These are phyloP conservation scores for Boletus tomentosulus DNA, from an alignment of 768 basidiomycete species.

Conservation along the genomic window DNA sequence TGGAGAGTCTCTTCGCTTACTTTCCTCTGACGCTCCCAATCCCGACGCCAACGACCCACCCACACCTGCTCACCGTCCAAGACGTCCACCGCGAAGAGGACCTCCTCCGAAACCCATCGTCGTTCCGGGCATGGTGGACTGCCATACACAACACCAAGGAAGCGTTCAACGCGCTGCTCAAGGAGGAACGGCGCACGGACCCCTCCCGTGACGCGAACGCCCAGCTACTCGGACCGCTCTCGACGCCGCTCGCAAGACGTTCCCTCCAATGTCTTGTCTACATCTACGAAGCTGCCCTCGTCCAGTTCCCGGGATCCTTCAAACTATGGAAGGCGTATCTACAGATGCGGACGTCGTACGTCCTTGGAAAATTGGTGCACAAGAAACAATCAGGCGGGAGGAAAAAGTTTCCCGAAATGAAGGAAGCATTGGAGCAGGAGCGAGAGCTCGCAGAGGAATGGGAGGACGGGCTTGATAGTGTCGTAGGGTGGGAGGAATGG, in stretches of 20 bases:
- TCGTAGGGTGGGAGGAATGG: slow-evolving; percentile 98
- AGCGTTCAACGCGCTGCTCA: slow-evolving; percentile 51
- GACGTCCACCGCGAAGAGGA: slow-evolving; percentile 93
- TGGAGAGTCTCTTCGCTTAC: slow-evolving; percentile 49
- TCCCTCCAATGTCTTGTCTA: slow-evolving; percentile 82
- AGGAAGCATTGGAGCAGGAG: slow-evolving; percentile 84
- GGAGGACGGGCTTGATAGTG: slow-evolving; percentile 80
- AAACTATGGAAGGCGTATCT: slow-evolving; percentile 96
- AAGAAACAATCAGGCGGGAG: slow-evolving; percentile 80
- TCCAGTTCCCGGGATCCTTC: slow-evolving; percentile 84
- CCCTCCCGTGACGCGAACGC: slow-evolving; percentile 48
- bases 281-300: slow-evolving; percentile 91
- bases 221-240: slow-evolving; percentile 72
- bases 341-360: slow-evolving; percentile 75
- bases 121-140: slow-evolving; percentile 91
- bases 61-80: slow-evolving; percentile 64
- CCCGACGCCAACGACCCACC: slow-evolving; percentile 76
- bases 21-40: slow-evolving; percentile 87
- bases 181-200: slow-evolving; percentile 45
- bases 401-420: slow-evolving; percentile 91
- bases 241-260: slow-evolving; percentile 65
- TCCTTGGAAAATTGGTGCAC: slow-evolving; percentile 68
- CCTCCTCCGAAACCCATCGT: slow-evolving; percentile 83
- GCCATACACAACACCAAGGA: slow-evolving; percentile 78
- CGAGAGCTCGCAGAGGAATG: slow-evolving; percentile 76